Conservation (phyloP, 2,329 filamentous ascomycete species). For the Malbranchea zuffiana region DNA sequence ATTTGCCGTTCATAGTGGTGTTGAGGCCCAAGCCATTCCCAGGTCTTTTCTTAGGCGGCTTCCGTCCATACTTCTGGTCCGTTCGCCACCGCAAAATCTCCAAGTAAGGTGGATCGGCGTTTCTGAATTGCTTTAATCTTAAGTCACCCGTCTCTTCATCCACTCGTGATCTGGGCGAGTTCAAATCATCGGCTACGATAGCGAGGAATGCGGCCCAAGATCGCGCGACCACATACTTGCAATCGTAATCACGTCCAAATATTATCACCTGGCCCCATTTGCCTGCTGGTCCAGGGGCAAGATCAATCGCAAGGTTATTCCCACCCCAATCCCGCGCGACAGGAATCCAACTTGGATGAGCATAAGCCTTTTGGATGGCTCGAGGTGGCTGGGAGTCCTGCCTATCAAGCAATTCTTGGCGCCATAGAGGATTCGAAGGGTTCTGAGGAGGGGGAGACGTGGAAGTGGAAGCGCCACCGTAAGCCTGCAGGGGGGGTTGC, state of each 20-base stretch:
- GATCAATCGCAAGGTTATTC: slow-evolving; percentile 89
- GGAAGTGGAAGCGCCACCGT: slow-evolving; percentile 54
- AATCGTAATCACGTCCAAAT: slow-evolving; percentile 95
- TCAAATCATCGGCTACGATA: slow-evolving; percentile 77
- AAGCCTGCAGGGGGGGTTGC: slow-evolving; percentile 60
- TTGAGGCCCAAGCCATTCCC: slow-evolving; percentile 43
- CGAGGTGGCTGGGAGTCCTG: slow-evolving; percentile 83
- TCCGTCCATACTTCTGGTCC: slow-evolving; percentile 82
- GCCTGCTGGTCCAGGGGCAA: slow-evolving; percentile 79
- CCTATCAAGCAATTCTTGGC: slow-evolving; percentile 68
- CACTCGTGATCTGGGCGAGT: slow-evolving; percentile 79
- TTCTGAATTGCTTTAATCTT: slow-evolving; percentile 87
- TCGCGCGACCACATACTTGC: slow-evolving; percentile 88
- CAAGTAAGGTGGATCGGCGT: slow-evolving; percentile 85
- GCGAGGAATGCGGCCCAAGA: slow-evolving; percentile 87
- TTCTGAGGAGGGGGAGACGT: slow-evolving; percentile 52
- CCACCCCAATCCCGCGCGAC: slow-evolving; percentile 96
- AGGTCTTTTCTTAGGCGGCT: slow-evolving; percentile 40
- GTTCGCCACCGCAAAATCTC: slow-evolving; percentile 90
- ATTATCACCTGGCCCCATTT: slow-evolving; percentile 96
- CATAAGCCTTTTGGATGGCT: slow-evolving; percentile 82
- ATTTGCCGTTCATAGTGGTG: slow-evolving; percentile 37
- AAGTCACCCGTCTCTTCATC: slow-evolving; percentile 88
- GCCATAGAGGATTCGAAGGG: slow-evolving; percentile 58
- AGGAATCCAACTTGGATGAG: slow-evolving; percentile 90